Evolutionary conservation across 129 eudicot species (phyloP).

Genomic region (Calendula officinalis): DNA sequence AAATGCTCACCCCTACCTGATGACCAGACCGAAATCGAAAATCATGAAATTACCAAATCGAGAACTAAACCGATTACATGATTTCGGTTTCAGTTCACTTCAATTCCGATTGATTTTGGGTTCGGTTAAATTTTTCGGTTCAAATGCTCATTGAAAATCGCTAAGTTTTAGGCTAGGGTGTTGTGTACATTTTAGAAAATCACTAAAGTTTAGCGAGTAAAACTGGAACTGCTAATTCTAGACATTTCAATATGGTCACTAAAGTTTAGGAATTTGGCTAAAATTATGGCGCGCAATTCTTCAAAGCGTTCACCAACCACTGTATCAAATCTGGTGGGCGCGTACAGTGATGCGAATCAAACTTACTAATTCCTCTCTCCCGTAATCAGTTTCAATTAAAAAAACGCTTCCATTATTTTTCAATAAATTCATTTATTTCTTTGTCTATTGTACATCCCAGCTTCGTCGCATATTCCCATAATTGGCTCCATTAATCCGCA

Average conservation of each 20-base stretch:
- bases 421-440: slow-evolving; percentile 1
- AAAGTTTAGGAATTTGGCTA: neutral
- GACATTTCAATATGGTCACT: no score
- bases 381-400: neutral
- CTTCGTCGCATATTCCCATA: slow-evolving; percentile 33
- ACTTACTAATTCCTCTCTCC: slow-evolving; percentile 18
- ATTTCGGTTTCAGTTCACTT: no score
- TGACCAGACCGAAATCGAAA: no score
- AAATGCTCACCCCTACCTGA: no score
- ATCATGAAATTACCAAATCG: no score
- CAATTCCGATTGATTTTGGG: no score
- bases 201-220: no score
- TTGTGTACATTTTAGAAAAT: no score
- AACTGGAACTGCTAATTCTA: neutral
- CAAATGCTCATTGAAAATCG: no score
- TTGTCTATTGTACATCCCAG: slow-evolving; percentile 32
- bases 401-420: slow-evolving; percentile 6
- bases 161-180: no score
- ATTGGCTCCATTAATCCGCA: slow-evolving; percentile 30
- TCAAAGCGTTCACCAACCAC: slow-evolving; percentile 27
- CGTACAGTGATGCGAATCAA: slow-evolving; percentile 11
- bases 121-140: no score
- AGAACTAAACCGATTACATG: no score
- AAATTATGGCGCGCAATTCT: slow-evolving; percentile 35
- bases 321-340: slow-evolving; percentile 30